Evolutionary conservation across 2,329 filamentous ascomycete genomes (phyloP).

Genomic region (Thelonectria blattea): DNA sequence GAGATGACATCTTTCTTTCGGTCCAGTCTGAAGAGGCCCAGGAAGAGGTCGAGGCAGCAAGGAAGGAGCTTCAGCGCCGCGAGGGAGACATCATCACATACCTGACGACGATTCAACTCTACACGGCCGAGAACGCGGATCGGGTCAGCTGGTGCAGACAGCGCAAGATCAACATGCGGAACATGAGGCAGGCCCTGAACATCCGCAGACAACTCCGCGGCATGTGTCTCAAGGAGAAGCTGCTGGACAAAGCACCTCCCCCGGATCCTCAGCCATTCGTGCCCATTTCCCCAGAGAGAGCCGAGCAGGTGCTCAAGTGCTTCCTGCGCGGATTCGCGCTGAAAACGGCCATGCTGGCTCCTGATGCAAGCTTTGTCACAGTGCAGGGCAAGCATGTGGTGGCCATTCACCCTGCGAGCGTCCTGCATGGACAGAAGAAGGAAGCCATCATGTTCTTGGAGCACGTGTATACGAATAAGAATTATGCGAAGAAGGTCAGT

Average conservation of each 20-base stretch:
- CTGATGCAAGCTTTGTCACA: slow-evolving; percentile 67
- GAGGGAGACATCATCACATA: slow-evolving; percentile 71
- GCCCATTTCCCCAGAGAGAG: slow-evolving; percentile 60
- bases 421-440: slow-evolving; percentile 66
- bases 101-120: slow-evolving; percentile 67
- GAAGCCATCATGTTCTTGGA: slow-evolving; percentile 74
- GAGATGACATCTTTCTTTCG: slow-evolving; percentile 68
- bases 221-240: slow-evolving; percentile 58
- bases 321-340: slow-evolving; percentile 67
- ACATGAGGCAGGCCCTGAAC: slow-evolving; percentile 67
- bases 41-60: slow-evolving; percentile 59
- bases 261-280: slow-evolving; percentile 63
- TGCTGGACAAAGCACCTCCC: slow-evolving; percentile 53
- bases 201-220: slow-evolving; percentile 67
- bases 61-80: slow-evolving; percentile 64
- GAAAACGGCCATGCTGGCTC: slow-evolving; percentile 65
- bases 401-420: slow-evolving; percentile 67
- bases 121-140: slow-evolving; percentile 61
- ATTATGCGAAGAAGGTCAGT: slow-evolving; percentile 71
- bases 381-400: slow-evolving; percentile 65
- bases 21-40: slow-evolving; percentile 62
- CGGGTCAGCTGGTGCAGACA: slow-evolving; percentile 64
- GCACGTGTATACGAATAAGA: slow-evolving; percentile 70
- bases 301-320: slow-evolving; percentile 62
- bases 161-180: slow-evolving; percentile 62